Percentiles rank a stretch among this genome's conserved stretches.
Conservation (phyloP, 2,329 filamentous ascomycete species). For the Fusarium protoensiforme region DNA sequence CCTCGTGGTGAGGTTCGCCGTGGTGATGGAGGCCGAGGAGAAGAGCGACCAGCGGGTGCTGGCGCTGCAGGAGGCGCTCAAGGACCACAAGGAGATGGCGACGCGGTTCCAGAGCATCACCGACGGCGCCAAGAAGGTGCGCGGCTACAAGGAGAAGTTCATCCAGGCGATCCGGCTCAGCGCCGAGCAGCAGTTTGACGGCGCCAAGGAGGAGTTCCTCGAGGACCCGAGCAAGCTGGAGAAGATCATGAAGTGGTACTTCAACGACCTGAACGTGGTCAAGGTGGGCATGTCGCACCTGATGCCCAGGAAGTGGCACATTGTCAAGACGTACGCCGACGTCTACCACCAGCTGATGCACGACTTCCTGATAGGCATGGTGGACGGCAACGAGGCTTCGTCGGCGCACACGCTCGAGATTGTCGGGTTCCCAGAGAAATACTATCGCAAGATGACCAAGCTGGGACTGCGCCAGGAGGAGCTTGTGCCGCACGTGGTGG, state of each 20-base stretch:
- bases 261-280: slow-evolving; percentile 96
- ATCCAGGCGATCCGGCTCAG: slow-evolving; percentile 80
- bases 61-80: slow-evolving; percentile 92
- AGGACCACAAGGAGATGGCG: slow-evolving; percentile 95
- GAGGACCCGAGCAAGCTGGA: slow-evolving; percentile 85
- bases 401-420: slow-evolving; percentile 91
- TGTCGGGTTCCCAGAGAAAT: slow-evolving; percentile 94
- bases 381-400: slow-evolving; percentile 86
- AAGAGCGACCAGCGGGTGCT: slow-evolving; percentile 93
- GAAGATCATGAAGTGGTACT: slow-evolving; percentile 94
- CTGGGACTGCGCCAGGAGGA: slow-evolving; percentile 82
- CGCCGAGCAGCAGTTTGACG: slow-evolving; percentile 79
- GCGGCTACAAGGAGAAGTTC: slow-evolving; percentile 98
- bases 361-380: slow-evolving; percentile 84
- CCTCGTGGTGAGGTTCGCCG: slow-evolving; percentile 88
- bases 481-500: slow-evolving; percentile 87
- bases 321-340: slow-evolving; percentile 87
- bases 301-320: slow-evolving; percentile 97
- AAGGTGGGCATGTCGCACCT: slow-evolving; percentile 91
- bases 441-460: slow-evolving; percentile 95
- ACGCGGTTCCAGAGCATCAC: slow-evolving; percentile 95
- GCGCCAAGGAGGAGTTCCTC: slow-evolving; percentile 78
- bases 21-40: slow-evolving; percentile 95
- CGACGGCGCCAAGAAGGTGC: slow-evolving; percentile 88
- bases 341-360: slow-evolving; percentile 97